phyloP scores from a whole-genome alignment of 805 yeast species.

The Tetrapisispora iriomotensis region DNA sequence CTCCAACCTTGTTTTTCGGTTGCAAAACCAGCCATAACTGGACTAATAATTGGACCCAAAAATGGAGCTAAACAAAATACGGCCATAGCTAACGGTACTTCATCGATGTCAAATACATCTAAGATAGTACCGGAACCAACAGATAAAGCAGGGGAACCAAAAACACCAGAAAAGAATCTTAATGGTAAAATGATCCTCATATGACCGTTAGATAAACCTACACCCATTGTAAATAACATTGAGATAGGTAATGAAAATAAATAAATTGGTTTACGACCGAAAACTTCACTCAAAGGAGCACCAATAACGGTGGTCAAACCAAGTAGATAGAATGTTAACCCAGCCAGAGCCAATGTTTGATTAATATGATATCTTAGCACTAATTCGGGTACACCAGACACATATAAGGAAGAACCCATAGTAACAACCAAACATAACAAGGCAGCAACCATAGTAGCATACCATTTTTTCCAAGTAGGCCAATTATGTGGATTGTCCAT shows the following conservation, averaged over 20 bases:
- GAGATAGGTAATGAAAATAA: slow-evolving; percentile 50
- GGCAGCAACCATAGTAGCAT: slow-evolving; percentile 55
- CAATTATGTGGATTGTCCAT: slow-evolving; percentile 60
- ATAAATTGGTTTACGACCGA: slow-evolving; percentile 59
- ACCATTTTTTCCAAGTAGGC: slow-evolving; percentile 57
- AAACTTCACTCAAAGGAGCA: slow-evolving; percentile 62
- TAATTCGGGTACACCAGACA: slow-evolving; percentile 53
- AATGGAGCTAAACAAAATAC: slow-evolving; percentile 73
- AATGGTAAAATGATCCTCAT: slow-evolving; percentile 55
- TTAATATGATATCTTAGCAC: slow-evolving; percentile 39
- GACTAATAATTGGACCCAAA: slow-evolving; percentile 71
- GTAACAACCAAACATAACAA: slow-evolving; percentile 57
- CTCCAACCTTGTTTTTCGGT: slow-evolving; percentile 53
- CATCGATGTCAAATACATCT: slow-evolving; percentile 62
- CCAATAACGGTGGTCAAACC: slow-evolving; percentile 69
- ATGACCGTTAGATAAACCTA: slow-evolving; percentile 49
- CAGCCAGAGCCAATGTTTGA: slow-evolving; percentile 53
- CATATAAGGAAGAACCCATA: slow-evolving; percentile 65
- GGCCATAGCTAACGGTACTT: slow-evolving; percentile 65
- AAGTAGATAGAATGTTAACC: slow-evolving; percentile 57
- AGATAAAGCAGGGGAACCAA: slow-evolving; percentile 76
- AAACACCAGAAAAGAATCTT: slow-evolving; percentile 64
- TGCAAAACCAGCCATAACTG: slow-evolving; percentile 65
- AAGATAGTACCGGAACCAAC: slow-evolving; percentile 77
- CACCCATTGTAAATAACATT: slow-evolving; percentile 66